phyloP scores from a whole-genome alignment of 441 rosid species.

The Erysimum cheiri region DNA sequence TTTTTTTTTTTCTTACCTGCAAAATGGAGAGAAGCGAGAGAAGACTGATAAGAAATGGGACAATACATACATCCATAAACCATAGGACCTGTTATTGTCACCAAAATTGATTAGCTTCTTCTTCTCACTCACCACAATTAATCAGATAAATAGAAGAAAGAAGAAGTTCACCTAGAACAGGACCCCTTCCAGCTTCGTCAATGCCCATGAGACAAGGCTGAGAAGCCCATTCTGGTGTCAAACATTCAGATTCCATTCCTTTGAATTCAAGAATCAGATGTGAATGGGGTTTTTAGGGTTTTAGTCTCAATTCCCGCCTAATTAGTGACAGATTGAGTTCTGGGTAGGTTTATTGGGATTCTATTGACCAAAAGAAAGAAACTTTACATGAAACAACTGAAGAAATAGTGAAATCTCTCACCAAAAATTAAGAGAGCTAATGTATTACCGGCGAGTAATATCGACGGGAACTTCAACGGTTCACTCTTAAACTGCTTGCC shows the following conservation, averaged over 20 bases:
- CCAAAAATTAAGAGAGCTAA: too few species aligned
- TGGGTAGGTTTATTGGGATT: too few species aligned
- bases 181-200: conserved; percentile 97
- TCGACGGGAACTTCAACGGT: too few species aligned
- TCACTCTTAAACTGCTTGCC: too few species aligned
- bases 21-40: conserved; percentile 78
- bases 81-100: conserved; percentile 73
- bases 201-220: conserved; percentile 88
- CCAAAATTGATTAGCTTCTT: conserved; percentile 16
- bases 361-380: too few species aligned
- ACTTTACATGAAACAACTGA: too few species aligned
- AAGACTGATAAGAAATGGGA: conserved; percentile 65
- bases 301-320: too few species aligned
- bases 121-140: neutral
- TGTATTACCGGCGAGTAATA: too few species aligned
- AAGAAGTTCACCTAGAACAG: conserved; percentile 66
- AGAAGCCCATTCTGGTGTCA: conserved; percentile 62
- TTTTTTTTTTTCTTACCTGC: conserved; percentile 60
- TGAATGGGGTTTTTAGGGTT: neutral
- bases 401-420: too few species aligned
- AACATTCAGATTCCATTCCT: conserved; percentile 59
- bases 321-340: too few species aligned
- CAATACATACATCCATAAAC: conserved; percentile 96
- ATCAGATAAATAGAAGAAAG: neutral
- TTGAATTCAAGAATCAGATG: neutral